phyloP scores from a whole-genome alignment of 108 stramenopile species.

The Conticribra guillardii region DNA sequence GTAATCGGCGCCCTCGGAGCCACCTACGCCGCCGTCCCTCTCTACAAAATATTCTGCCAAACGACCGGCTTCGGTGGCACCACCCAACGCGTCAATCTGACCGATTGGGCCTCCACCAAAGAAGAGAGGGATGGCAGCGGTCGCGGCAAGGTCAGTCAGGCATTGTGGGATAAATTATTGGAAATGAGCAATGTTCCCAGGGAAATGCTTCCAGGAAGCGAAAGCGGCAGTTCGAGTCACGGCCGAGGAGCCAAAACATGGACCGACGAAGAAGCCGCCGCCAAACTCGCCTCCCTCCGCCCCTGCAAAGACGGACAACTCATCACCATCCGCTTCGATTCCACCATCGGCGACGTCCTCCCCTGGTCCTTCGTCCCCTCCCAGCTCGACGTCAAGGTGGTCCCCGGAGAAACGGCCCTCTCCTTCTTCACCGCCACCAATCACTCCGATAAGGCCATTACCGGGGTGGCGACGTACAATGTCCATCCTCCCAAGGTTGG shows the following conservation, averaged over 20 bases:
- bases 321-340: constrained; percentile 95
- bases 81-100: constrained; percentile 84
- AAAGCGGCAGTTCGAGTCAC: constrained; percentile 16
- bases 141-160: constrained; percentile 35
- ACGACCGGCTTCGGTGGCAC: constrained; percentile 99
- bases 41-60: constrained; percentile 99
- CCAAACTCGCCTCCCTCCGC: constrained; percentile 73
- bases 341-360: constrained; percentile 89
- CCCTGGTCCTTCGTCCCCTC: constrained; percentile 96
- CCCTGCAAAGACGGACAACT: constrained; percentile 89
- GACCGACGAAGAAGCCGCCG: constrained; percentile 90
- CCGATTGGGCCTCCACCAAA: constrained; percentile 49
- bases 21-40: constrained; percentile 96
- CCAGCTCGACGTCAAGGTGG: constrained; percentile 93
- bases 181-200: constrained; percentile 51
- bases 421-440: constrained; percentile 97
- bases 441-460: constrained; percentile 92
- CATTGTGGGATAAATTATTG: constrained; percentile 46
- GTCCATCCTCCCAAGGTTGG: constrained; percentile 97
- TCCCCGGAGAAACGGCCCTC: constrained; percentile 98
- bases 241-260: constrained; percentile 73
- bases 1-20: constrained; percentile 85
- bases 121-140: constrained; percentile 41
- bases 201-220: constrained; percentile 38
- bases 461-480: constrained; percentile 99